These are phyloP conservation scores for Echeveria elegans DNA, from an alignment of 164 flowering plant genomes.

Conservation along the genomic window DNA sequence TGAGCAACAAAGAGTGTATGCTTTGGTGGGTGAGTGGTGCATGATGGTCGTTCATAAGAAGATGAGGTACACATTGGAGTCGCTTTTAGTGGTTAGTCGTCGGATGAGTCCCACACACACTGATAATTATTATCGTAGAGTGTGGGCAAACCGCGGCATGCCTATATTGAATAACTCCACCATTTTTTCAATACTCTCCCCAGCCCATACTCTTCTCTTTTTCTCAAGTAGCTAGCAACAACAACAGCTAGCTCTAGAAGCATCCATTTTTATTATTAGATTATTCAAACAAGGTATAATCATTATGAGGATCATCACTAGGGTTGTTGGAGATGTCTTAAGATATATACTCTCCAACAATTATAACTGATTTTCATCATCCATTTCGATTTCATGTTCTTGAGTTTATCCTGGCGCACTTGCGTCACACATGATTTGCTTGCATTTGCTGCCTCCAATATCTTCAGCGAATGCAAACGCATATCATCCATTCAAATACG, in stretches of 20 bases:
- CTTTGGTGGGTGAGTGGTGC: neutral
- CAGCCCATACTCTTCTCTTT: neutral
- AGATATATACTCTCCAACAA: too few species aligned
- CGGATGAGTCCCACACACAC: neutral
- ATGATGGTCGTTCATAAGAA: neutral
- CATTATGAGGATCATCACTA: too few species aligned
- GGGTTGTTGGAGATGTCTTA: neutral
- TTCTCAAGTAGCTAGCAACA: neutral
- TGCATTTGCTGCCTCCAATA: too few species aligned
- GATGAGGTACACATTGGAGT: neutral
- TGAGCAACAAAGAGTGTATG: neutral
- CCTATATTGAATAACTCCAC: conserved; percentile 3
- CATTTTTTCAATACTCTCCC: neutral
- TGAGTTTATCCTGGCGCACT: too few species aligned
- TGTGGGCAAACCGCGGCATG: neutral
- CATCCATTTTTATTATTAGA: neutral
- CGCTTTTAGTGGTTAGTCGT: neutral
- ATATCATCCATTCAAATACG: too few species aligned
- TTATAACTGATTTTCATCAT: too few species aligned
- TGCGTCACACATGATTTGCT: too few species aligned
- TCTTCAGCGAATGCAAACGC: too few species aligned
- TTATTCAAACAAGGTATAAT: neutral
- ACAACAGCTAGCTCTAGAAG: neutral
- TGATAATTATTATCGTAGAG: neutral
- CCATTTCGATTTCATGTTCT: too few species aligned